Percentiles rank a stretch among this genome's conserved stretches.
phyloP scores from a whole-genome alignment of 345 rosid species.

The Lepidium aucheri region DNA sequence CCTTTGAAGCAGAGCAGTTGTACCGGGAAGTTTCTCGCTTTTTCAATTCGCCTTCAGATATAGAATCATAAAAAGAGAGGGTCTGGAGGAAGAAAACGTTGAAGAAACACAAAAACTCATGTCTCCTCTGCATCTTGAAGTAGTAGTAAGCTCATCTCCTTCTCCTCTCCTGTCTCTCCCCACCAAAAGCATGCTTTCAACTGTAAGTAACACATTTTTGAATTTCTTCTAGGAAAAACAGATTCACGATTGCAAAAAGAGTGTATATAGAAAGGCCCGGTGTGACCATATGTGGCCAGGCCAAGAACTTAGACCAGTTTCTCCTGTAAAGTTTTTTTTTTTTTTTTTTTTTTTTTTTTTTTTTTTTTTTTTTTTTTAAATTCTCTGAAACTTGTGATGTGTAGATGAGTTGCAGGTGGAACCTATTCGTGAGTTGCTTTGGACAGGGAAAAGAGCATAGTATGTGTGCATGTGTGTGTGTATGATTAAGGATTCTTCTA shows the following conservation, averaged over 20 bases:
- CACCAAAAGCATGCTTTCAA: not conserved
- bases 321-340: constrained; percentile 11
- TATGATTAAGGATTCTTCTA: constrained; percentile 9
- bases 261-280: constrained; percentile 17
- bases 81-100: constrained; percentile 1
- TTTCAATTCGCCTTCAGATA: constrained; percentile 28
- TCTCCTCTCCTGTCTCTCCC: not conserved
- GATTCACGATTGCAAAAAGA: constrained; percentile 19
- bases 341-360: not conserved
- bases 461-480: constrained; percentile 9
- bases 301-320: constrained; percentile 12
- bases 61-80: constrained; percentile 3
- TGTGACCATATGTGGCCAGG: constrained; percentile 11
- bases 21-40: constrained; percentile 70
- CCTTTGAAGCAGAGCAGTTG: constrained; percentile 84
- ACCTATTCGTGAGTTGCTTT: not conserved
- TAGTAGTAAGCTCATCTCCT: constrained; percentile 6
- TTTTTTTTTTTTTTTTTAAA: too few relatives aligned
- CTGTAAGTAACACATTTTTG: not conserved
- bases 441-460: constrained; percentile 14
- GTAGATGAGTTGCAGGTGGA: constrained; percentile 13
- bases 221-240: constrained; percentile 8
- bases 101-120: constrained; percentile 4
- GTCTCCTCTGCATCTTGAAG: constrained; percentile 7
- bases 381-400: constrained; percentile 9